A percentile compares a stretch with the other conserved stretches of the same genome.
These are phyloP conservation scores for Barbatosphaeria neglecta DNA, from an alignment of 495 filamentous ascomycete species.

Conservation along the genomic window DNA sequence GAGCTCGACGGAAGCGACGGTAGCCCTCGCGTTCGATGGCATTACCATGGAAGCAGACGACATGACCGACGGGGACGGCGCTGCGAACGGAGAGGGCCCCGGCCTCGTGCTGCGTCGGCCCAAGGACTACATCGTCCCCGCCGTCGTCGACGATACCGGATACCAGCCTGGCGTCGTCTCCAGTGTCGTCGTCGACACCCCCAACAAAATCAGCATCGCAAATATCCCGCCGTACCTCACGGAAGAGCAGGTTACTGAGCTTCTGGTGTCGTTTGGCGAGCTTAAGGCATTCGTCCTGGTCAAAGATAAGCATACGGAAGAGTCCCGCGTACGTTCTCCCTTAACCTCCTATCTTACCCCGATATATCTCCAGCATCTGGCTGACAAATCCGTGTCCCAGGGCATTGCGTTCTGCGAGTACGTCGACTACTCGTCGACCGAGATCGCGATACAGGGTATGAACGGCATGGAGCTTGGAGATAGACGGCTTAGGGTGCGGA, in stretches of 20 bases:
- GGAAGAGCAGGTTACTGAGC: constrained; percentile 83
- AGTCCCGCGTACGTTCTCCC: constrained; percentile 63
- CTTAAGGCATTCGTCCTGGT: constrained; percentile 87
- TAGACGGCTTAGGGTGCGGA: constrained; percentile 68
- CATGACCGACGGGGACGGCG: constrained; percentile 37
- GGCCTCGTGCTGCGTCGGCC: constrained; percentile 80
- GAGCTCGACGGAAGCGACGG: constrained; percentile 72
- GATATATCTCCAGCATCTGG: not conserved
- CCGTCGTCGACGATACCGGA: constrained; percentile 60
- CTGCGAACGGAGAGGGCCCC: constrained; percentile 38
- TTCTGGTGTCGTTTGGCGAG: constrained; percentile 80
- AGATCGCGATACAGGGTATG: constrained; percentile 80
- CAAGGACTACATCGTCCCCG: constrained; percentile 95
- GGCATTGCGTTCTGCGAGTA: constrained; percentile 98
- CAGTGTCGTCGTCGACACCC: constrained; percentile 74
- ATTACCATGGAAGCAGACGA: constrained; percentile 73
- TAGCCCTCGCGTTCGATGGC: constrained; percentile 82
- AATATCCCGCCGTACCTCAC: constrained; percentile 79
- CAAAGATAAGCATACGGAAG: constrained; percentile 75
- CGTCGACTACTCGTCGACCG: constrained; percentile 60
- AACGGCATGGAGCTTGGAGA: constrained; percentile 89
- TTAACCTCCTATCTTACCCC: not conserved
- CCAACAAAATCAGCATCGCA: constrained; percentile 87
- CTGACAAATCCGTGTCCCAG: constrained; percentile 30
- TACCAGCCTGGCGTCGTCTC: constrained; percentile 70